Conservation (phyloP, 768 basidiomycete genomes). For the Antrodiella citrinella region DNA sequence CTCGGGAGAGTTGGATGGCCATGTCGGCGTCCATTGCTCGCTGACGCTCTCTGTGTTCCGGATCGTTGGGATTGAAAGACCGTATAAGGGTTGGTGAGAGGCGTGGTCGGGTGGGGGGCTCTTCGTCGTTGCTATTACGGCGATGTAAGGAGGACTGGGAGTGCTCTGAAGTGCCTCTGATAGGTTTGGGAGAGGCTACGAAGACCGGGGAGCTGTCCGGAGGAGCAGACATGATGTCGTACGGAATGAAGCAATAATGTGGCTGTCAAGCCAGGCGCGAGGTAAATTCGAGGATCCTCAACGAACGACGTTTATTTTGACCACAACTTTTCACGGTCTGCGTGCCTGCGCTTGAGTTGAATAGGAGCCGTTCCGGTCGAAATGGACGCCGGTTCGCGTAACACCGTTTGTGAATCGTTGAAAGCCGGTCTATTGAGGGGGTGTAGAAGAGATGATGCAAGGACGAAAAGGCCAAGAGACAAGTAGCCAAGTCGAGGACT, state of each 20-base stretch:
- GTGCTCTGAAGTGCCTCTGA: constrained; percentile 14
- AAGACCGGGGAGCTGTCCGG: constrained; percentile 19
- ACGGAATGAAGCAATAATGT: background rate
- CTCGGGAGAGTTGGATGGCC: constrained; percentile 73
- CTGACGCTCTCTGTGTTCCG: constrained; percentile 77
- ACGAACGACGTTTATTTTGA: too few relatives aligned
- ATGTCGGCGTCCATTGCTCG: constrained; percentile 91
- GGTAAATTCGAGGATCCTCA: too few relatives aligned
- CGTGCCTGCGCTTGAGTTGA: too few relatives aligned
- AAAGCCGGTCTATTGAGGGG: too few relatives aligned
- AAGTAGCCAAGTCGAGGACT: too few relatives aligned
- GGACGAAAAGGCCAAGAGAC: too few relatives aligned
- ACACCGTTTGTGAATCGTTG: too few relatives aligned
- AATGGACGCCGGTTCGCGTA: too few relatives aligned
- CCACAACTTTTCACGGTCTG: too few relatives aligned
- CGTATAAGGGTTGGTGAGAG: constrained; percentile 57
- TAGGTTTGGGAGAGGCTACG: constrained; percentile 6
- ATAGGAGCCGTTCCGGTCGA: too few relatives aligned
- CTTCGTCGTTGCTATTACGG: constrained; percentile 19
- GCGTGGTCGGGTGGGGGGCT: constrained; percentile 34
- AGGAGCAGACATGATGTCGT: constrained; percentile 18
- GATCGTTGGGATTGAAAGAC: constrained; percentile 61
- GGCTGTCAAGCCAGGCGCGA: background rate
- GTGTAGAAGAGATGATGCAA: too few relatives aligned
- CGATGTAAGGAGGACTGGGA: constrained; percentile 21